Percentiles rank a stretch among this genome's conserved stretches.
Evolutionary conservation across 1,284 basidiomycete species (phyloP).

Genomic region (Golubevia pallescens): DNA sequence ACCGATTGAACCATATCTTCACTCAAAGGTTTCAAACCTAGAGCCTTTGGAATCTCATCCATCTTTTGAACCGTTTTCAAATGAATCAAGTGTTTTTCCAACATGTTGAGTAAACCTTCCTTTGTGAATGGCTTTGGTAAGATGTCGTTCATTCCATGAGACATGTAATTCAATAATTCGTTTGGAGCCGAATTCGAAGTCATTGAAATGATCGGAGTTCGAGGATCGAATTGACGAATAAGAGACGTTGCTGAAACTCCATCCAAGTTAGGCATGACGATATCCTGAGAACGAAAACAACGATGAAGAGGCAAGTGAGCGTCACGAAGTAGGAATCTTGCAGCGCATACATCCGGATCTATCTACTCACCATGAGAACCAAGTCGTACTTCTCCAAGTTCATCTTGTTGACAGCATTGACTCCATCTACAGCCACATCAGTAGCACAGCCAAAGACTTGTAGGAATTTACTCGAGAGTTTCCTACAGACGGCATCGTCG

Average conservation of each 20-base stretch:
- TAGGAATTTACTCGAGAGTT: slow-evolving; percentile 87
- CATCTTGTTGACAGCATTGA: slow-evolving; percentile 95
- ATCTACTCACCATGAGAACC: slow-evolving; percentile 80
- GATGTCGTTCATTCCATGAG: slow-evolving; percentile 91
- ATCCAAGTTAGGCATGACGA: slow-evolving; percentile 91
- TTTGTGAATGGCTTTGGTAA: slow-evolving; percentile 97
- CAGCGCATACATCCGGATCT: background rate
- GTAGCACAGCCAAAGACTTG: slow-evolving; percentile 94
- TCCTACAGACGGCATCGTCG: slow-evolving; percentile 88
- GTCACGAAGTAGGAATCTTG: background rate
- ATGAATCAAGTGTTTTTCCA: slow-evolving; percentile 57
- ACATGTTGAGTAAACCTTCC: slow-evolving; percentile 70
- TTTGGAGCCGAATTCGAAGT: slow-evolving; percentile 89
- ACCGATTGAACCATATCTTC: slow-evolving; percentile 18
- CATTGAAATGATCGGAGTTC: slow-evolving; percentile 97
- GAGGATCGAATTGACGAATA: slow-evolving; percentile 90
- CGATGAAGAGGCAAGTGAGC: slow-evolving; percentile 2
- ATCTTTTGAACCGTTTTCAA: slow-evolving; percentile 48
- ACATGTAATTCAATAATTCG: slow-evolving; percentile 90
- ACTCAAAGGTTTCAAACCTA: slow-evolving; percentile 18
- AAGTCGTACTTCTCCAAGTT: slow-evolving; percentile 90
- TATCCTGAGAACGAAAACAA: slow-evolving; percentile 70
- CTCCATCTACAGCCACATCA: slow-evolving; percentile 89
- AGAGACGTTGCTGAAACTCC: slow-evolving; percentile 83
- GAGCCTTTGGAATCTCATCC: slow-evolving; percentile 28